Evolutionary conservation across 2,329 filamentous ascomycete genomes (phyloP).

Genomic region (Fusarium drepaniforme): DNA sequence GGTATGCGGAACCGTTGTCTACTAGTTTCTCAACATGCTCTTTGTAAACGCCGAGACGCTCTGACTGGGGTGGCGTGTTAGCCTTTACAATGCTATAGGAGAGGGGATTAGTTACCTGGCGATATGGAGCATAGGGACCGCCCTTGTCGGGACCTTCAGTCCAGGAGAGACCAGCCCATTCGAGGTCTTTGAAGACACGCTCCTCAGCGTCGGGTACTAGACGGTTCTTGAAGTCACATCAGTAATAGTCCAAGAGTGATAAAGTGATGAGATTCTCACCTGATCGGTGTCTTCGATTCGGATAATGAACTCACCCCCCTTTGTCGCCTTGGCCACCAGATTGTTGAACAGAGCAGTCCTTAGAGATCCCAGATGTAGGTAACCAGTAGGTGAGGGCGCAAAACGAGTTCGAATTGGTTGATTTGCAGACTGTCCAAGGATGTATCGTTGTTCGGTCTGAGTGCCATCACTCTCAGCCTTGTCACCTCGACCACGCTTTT

Average conservation of each 20-base stretch:
- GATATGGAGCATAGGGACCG: conserved; percentile 87
- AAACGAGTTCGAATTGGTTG: conserved; percentile 73
- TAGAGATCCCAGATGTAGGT: conserved; percentile 90
- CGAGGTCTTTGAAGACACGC: conserved; percentile 81
- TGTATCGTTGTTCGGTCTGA: conserved; percentile 38
- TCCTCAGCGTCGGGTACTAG: conserved; percentile 84
- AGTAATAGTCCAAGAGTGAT: not conserved
- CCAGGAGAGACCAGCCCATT: conserved; percentile 92
- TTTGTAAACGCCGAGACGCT: conserved; percentile 80
- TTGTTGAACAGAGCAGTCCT: conserved; percentile 97
- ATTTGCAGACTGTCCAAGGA: conserved; percentile 66
- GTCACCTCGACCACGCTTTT: conserved; percentile 27
- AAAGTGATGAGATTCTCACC: conserved; percentile 59
- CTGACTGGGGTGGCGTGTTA: conserved; percentile 68
- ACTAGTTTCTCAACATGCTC: conserved; percentile 78
- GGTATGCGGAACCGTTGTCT: conserved; percentile 80
- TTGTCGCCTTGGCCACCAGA: conserved; percentile 85
- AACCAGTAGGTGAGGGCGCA: conserved; percentile 94
- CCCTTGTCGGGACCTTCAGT: conserved; percentile 92
- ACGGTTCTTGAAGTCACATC: conserved; percentile 70
- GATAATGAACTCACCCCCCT: conserved; percentile 87
- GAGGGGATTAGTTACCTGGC: conserved; percentile 68
- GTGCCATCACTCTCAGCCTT: not conserved
- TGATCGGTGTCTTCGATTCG: conserved; percentile 97
- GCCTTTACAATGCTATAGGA: not conserved